Evolutionary conservation across 116 monocot genomes (phyloP).

Genomic region (Cymodocea nodosa): DNA sequence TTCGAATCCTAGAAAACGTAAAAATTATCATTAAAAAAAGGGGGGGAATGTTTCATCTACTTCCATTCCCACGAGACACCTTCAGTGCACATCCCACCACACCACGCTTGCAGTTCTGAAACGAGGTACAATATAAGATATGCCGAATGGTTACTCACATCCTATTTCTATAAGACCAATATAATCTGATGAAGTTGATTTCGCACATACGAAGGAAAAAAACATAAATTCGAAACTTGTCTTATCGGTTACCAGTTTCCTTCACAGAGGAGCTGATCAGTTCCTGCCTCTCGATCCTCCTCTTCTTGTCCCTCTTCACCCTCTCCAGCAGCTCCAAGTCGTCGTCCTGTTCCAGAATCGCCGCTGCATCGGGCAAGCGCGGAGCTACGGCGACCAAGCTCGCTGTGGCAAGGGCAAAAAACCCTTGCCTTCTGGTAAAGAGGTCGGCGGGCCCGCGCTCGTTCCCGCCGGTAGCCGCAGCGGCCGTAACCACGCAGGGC

Average conservation of each 20-base stretch:
- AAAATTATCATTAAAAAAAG: no score
- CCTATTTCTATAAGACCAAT: no score
- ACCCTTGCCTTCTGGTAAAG: conserved; percentile 1
- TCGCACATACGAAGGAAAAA: no score
- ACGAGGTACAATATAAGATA: no score
- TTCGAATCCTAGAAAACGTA: no score
- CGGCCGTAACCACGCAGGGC: background rate
- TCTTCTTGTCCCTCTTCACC: conserved; percentile 80
- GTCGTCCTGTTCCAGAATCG: conserved; percentile 85
- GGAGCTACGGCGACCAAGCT: conserved; percentile 1
- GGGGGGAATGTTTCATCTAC: no score
- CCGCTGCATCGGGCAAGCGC: conserved; percentile 19
- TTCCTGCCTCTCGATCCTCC: conserved; percentile 67
- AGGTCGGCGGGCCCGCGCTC: background rate
- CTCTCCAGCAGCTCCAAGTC: conserved; percentile 76
- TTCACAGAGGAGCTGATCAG: conserved; percentile 55
- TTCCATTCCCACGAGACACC: no score
- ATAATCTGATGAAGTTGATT: no score
- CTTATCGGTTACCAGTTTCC: conserved; percentile 49
- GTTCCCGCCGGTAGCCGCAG: background rate
- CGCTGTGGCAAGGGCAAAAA: conserved; percentile 8
- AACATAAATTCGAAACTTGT: no score
- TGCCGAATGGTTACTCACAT: no score
- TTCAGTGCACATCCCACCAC: no score
- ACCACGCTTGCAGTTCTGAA: no score